phyloP scores from a whole-genome alignment of 176 grass and related monocot genomes.

The Carex pumila region DNA sequence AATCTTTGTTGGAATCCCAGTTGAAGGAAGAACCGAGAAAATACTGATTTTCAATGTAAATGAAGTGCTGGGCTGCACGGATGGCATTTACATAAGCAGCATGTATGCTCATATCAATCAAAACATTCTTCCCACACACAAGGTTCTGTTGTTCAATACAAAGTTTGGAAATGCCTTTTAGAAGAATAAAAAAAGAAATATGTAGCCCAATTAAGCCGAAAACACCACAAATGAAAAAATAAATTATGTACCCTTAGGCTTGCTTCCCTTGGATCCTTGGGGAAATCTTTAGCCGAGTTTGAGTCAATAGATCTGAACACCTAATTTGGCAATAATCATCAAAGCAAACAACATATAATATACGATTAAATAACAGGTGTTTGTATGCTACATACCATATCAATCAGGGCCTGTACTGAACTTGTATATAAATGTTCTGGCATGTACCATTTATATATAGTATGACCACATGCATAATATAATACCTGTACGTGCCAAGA shows the following conservation, averaged over 20 bases:
- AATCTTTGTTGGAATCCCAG: constrained; percentile 57
- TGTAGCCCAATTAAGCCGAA: background rate
- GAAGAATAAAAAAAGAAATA: background rate
- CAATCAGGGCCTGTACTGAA: too few species aligned
- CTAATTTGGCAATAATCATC: constrained; percentile 28
- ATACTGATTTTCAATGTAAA: constrained; percentile 91
- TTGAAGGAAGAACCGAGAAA: constrained; percentile 79
- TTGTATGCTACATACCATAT: too few species aligned
- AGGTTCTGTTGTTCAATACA: constrained; percentile 55
- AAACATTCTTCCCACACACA: constrained; percentile 64
- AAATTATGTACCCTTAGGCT: constrained; percentile 36
- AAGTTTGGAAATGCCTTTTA: background rate
- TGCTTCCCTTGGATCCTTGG: constrained; percentile 59
- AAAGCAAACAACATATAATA: background rate
- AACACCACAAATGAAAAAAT: background rate
- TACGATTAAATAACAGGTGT: background rate
- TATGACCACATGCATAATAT: too few species aligned
- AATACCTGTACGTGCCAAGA: constrained; percentile 69
- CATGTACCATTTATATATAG: background rate
- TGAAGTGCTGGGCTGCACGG: constrained; percentile 63
- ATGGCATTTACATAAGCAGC: constrained; percentile 75
- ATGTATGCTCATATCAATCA: constrained; percentile 77
- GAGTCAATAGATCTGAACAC: constrained; percentile 84
- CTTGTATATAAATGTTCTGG: too few species aligned
- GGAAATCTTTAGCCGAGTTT: constrained; percentile 81